phyloP scores from a whole-genome alignment of 345 rosid species.

The Populus davidiana region DNA sequence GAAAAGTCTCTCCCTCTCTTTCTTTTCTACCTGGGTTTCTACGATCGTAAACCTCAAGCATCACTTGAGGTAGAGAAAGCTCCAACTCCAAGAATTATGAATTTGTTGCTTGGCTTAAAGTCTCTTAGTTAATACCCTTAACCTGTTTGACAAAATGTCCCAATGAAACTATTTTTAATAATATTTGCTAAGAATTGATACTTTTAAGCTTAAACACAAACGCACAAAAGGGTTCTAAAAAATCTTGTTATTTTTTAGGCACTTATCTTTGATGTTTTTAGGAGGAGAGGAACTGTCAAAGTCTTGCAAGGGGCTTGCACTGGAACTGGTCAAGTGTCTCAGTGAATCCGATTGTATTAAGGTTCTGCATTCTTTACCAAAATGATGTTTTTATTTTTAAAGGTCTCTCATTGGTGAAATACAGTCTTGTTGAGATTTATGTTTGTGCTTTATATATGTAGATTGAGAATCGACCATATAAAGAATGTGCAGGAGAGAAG shows the following conservation, averaged over 20 bases:
- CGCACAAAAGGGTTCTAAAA: no score
- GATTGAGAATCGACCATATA: conserved; percentile 69
- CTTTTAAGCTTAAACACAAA: not conserved
- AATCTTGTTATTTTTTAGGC: not conserved
- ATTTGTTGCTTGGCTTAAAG: no score
- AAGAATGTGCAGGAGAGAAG: conserved; percentile 89
- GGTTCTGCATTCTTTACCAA: conserved; percentile 25
- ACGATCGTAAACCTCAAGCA: no score
- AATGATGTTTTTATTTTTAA: not conserved
- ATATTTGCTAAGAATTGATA: not conserved
- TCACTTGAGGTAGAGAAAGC: no score
- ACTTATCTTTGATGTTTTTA: not conserved
- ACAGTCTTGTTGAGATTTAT: not conserved
- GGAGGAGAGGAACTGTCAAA: conserved; percentile 55
- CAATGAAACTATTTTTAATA: not conserved
- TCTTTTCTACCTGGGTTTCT: no score
- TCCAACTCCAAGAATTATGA: no score
- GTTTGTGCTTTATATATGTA: conserved; percentile 6
- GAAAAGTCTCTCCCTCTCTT: no score
- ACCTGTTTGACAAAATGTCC: not conserved
- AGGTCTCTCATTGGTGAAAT: not conserved
- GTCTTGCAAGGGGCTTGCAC: conserved; percentile 94
- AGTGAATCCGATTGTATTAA: conserved; percentile 82
- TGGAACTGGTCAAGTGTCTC: conserved; percentile 89
- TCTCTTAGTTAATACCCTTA: no score